Conservation (phyloP, 169 alveolate species). For the Eimeria sp. region DNA sequence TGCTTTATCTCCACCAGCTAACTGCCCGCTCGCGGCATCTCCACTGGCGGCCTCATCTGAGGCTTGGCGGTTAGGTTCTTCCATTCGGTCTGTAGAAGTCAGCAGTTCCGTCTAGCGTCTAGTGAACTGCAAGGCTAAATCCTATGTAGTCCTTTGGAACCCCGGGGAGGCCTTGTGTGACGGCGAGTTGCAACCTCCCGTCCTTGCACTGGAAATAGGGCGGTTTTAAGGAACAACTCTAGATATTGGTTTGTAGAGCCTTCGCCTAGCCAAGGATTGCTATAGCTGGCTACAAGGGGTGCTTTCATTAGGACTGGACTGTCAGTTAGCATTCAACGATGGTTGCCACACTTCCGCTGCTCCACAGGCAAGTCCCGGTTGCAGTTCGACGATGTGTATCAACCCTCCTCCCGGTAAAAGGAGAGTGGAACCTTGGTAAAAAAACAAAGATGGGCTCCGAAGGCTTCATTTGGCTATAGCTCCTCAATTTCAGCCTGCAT, state of each 20-base stretch:
- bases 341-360: neutral
- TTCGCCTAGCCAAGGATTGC: neutral
- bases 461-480: neutral
- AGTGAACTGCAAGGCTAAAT: neutral
- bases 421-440: neutral
- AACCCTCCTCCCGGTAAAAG: neutral
- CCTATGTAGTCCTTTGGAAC: neutral
- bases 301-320: conserved; percentile 3
- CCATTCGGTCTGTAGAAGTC: conserved; percentile 13
- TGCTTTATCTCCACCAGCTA: neutral
- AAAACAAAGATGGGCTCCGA: neutral
- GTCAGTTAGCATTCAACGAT: neutral
- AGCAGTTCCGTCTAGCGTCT: neutral
- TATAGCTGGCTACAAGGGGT: neutral
- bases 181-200: neutral
- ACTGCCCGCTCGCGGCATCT: conserved; percentile 3
- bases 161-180: neutral
- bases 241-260: neutral
- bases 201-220: neutral
- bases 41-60: conserved; percentile 4
- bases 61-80: conserved; percentile 28
- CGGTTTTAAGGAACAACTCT: neutral
- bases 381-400: neutral
- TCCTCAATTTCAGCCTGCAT: neutral
- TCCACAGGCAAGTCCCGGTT: neutral